Evolutionary conservation across 352 stramenopile species (phyloP).

Genomic region (Halophytophthora batemanensis): DNA sequence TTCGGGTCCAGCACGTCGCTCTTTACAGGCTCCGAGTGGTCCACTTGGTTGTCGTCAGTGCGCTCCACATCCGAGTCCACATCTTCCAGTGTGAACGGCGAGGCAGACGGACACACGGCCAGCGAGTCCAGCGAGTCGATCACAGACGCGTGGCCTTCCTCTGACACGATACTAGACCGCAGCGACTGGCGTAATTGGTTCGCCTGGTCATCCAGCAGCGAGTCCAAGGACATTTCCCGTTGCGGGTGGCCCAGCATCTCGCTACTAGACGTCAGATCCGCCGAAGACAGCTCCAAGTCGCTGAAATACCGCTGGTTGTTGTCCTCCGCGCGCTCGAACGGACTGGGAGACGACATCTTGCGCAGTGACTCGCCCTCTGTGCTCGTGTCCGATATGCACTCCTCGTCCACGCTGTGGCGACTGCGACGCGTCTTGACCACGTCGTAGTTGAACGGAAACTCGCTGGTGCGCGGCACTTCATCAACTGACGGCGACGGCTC

Average conservation of each 20-base stretch:
- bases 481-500: constrained; percentile 34
- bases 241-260: constrained; percentile 4
- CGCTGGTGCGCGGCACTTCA: constrained; percentile 30
- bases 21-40: constrained; percentile 11
- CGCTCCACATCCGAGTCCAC: constrained; percentile 22
- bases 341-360: constrained; percentile 27
- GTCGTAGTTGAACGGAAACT: constrained; percentile 44
- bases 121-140: constrained; percentile 31
- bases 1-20: constrained; percentile 11
- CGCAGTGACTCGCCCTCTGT: constrained; percentile 36
- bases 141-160: constrained; percentile 19
- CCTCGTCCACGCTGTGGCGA: constrained; percentile 38
- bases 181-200: constrained; percentile 26
- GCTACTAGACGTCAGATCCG: constrained; percentile 22
- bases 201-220: constrained; percentile 29
- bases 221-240: constrained; percentile 14
- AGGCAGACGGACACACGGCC: constrained; percentile 27
- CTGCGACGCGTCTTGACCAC: constrained; percentile 31
- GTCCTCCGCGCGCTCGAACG: constrained; percentile 21
- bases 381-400: constrained; percentile 60
- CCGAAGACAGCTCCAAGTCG: constrained; percentile 25
- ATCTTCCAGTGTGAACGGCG: constrained; percentile 11
- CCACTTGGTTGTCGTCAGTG: constrained; percentile 27
- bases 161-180: constrained; percentile 13
- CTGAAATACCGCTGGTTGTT: constrained; percentile 28